Conservation (phyloP, 805 yeast species). For the Candida silvatica region DNA sequence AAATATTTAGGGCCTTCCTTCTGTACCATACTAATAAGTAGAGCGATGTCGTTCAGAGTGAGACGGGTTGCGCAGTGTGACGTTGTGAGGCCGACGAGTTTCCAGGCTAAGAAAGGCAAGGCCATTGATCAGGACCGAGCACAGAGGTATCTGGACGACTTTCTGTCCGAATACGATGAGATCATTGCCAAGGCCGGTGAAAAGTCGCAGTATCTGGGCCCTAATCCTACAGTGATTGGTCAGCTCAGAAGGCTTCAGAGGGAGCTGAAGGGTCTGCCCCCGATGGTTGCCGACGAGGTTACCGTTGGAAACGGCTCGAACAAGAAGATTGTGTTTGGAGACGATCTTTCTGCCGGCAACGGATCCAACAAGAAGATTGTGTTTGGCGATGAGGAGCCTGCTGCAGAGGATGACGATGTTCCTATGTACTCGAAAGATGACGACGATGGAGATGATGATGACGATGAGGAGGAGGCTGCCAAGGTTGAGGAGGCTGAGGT, state of each 20-base stretch:
- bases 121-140: conserved; percentile 15
- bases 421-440: too few relatives aligned
- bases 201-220: conserved; percentile 13
- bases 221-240: conserved; percentile 20
- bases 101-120: conserved; percentile 19
- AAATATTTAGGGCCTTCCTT: too few relatives aligned
- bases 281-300: conserved; percentile 14
- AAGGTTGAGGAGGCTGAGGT: not conserved
- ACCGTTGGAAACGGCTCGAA: not conserved
- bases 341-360: conserved; percentile 6
- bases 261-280: conserved; percentile 29
- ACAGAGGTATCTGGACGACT: conserved; percentile 16
- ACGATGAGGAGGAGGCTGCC: not conserved
- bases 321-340: conserved; percentile 12
- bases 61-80: conserved; percentile 33
- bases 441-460: conserved; percentile 1
- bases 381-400: conserved; percentile 5
- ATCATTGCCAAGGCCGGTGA: conserved; percentile 4
- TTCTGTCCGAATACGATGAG: conserved; percentile 16
- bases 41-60: not conserved
- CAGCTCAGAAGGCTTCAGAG: conserved; percentile 29
- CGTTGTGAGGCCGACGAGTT: conserved; percentile 38
- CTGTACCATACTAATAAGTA: not conserved
- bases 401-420: conserved; percentile 3
- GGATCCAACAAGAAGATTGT: conserved; percentile 8